Evolutionary conservation across 306 rosid species (phyloP).

Genomic region (Bauhinia variegata): DNA sequence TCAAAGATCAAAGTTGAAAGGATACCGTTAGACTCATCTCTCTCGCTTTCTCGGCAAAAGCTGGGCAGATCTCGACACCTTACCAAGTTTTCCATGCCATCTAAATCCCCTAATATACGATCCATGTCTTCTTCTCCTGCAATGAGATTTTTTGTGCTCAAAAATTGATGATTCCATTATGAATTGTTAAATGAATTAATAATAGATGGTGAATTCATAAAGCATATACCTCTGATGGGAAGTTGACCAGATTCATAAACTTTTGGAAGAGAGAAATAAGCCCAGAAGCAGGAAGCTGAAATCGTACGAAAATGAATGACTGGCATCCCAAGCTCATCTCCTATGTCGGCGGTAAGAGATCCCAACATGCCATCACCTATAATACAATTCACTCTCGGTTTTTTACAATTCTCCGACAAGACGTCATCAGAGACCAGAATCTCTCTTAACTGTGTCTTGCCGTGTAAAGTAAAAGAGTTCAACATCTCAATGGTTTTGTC

Average conservation of each 20-base stretch:
- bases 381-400: conserved; percentile 22
- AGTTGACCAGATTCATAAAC: conserved; percentile 35
- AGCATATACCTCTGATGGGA: conserved; percentile 40
- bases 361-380: conserved; percentile 41
- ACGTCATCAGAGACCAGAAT: neutral
- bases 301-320: conserved; percentile 36
- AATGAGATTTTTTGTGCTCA: too few species aligned
- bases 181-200: too few species aligned
- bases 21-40: neutral
- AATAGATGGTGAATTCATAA: too few species aligned
- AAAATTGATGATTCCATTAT: too few species aligned
- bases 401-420: neutral
- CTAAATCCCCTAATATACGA: conserved; percentile 32
- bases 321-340: conserved; percentile 31
- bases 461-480: neutral
- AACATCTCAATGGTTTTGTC: neutral
- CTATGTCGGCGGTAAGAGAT: conserved; percentile 25
- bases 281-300: conserved; percentile 43
- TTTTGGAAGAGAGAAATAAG: conserved; percentile 27
- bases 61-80: conserved; percentile 50
- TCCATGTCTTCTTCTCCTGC: conserved; percentile 62
- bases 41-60: neutral
- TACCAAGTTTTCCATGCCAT: conserved; percentile 44
- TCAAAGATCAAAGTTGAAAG: neutral
- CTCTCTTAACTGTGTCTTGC: conserved; percentile 26